phyloP scores from a whole-genome alignment of 1,284 basidiomycete genomes.

The Cerrena zonata region DNA sequence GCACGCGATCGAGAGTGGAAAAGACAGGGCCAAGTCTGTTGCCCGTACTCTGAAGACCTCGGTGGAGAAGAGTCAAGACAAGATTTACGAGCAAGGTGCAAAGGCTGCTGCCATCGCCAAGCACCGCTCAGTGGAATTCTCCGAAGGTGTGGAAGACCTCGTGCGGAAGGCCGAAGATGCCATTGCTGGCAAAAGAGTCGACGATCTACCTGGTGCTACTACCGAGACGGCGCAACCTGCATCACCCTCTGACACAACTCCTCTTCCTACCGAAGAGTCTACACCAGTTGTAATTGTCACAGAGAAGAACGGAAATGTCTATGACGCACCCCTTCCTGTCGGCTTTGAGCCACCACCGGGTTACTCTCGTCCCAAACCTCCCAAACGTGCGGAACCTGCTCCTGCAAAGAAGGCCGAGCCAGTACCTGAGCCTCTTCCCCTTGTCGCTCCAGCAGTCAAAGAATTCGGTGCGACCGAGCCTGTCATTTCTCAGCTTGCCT shows the following conservation, averaged over 20 bases:
- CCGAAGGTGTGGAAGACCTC: slow-evolving; percentile 61
- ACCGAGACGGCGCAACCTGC: slow-evolving; percentile 27
- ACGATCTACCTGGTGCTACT: slow-evolving; percentile 16
- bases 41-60: slow-evolving; percentile 46
- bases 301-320: slow-evolving; percentile 44
- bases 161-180: slow-evolving; percentile 66
- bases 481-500: slow-evolving; percentile 85
- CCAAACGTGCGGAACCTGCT: slow-evolving; percentile 32
- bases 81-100: slow-evolving; percentile 33
- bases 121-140: slow-evolving; percentile 47
- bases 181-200: slow-evolving; percentile 40
- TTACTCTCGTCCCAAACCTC: slow-evolving; percentile 54
- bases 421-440: slow-evolving; percentile 53
- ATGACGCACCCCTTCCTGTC: slow-evolving; percentile 73
- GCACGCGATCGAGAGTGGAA: slow-evolving; percentile 35
- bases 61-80: slow-evolving; percentile 38
- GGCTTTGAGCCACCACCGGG: slow-evolving; percentile 91
- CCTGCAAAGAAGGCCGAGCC: slow-evolving; percentile 28
- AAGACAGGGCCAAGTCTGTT: slow-evolving; percentile 44
- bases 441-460: slow-evolving; percentile 77
- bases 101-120: slow-evolving; percentile 41
- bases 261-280: slow-evolving; percentile 11
- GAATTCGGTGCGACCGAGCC: slow-evolving; percentile 75
- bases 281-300: slow-evolving; percentile 22
- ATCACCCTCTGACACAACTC: slow-evolving; percentile 23